Percentiles rank a stretch among this genome's conserved stretches.
These are phyloP conservation scores for Theobroma cacao DNA, from an alignment of 345 rosid species.

Conservation along the genomic window DNA sequence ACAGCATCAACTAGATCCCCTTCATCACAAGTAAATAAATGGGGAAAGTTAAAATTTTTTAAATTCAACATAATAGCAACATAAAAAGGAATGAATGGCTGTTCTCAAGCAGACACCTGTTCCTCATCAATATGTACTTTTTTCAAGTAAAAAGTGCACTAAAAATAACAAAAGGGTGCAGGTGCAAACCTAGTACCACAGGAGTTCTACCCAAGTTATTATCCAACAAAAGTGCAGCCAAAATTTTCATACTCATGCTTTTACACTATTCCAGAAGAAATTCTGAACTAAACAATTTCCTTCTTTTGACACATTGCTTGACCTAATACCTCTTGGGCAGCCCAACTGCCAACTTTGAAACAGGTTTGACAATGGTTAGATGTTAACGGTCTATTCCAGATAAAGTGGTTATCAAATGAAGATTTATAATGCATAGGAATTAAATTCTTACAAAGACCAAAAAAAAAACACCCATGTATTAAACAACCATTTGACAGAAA, in stretches of 20 bases:
- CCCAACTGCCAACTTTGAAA: not conserved
- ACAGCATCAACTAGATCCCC: slow-evolving; percentile 73
- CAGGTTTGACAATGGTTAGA: not conserved
- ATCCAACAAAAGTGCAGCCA: not conserved
- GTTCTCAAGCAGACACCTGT: not conserved
- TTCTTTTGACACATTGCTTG: not conserved
- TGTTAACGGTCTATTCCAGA: not conserved
- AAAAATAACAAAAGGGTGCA: not conserved
- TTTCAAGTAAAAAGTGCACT: not conserved
- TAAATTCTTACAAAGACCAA: not conserved
- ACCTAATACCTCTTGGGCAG: not conserved
- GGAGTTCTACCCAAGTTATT: not conserved
- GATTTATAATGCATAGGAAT: not conserved
- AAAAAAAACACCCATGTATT: not conserved
- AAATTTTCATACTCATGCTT: not conserved
- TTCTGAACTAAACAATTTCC: not conserved
- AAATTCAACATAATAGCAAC: not conserved
- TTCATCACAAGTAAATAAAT: slow-evolving; percentile 22
- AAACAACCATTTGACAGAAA: not conserved
- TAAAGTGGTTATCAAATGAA: not conserved
- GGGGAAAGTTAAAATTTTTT: not conserved
- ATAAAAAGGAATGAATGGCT: not conserved
- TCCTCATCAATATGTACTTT: not conserved
- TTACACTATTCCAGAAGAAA: not conserved
- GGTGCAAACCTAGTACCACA: not conserved